Evolutionary conservation across 495 filamentous ascomycete genomes (phyloP), one percentile per base, ranked within the genome.

Genomic region (Podospora australis): DNA sequence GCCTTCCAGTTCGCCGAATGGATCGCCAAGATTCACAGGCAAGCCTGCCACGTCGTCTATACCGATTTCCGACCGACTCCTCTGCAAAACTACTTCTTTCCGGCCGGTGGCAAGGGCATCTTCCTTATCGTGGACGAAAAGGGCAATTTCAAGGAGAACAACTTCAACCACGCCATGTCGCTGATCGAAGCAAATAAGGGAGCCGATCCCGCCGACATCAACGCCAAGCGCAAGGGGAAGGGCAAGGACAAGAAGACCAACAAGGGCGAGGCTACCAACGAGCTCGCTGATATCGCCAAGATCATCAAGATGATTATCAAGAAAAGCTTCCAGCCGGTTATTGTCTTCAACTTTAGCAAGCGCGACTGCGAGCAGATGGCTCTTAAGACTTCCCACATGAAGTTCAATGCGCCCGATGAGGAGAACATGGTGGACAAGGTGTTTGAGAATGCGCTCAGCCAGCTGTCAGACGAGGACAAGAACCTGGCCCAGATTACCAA

Each of bases 1-100:
- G 90, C 92, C 36, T 96, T 97, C 84, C 92, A 98, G 62, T 98
- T 98, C 58, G 92, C 92, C 56, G 89, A 98, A 66, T 98, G 92
- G 92, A 90, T 97, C 50, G 86, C 85, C 46, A 96, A 97, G 67
- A 96, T 89, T 50, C 92, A 98, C 67, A 82, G 84, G 41, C 92
- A 98, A 60, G 90, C 94, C 13, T 96, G 92, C 58, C 92, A 98
- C 67, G 91, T 98, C 52, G 92, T 98, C 19, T 98, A 98, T 63
- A 98, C 92, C 30, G 90, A 98, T 66, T 98, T 96, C 73, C 78
- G 92, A 57, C 92, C 92, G 25, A 97, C 94, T 0, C 92, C 92
- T 2, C 68, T 98, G 39, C 92, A 98, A 62, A 90, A 96, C 62
- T 98, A 98, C 68, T 90, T 97, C 72, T 96, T 96, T 69, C 92